A percentile compares a stretch with the other conserved stretches of the same genome.
phyloP scores from a whole-genome alignment of 257 asterid species.

The Apocynum venetum region DNA sequence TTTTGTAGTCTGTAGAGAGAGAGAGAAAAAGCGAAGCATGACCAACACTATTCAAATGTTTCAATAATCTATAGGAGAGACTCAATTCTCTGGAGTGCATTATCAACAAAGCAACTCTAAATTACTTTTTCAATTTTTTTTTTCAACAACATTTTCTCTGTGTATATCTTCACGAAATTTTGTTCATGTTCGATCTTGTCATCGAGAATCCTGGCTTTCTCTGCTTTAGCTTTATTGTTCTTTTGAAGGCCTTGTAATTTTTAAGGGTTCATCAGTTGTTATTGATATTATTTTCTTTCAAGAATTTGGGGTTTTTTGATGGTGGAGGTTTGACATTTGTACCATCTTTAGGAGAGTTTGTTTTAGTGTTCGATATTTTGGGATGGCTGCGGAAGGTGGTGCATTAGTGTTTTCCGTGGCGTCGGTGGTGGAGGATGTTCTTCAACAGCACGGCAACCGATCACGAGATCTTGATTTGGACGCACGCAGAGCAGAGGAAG shows the following conservation, averaged over 20 bases:
- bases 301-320: slow-evolving; percentile 18
- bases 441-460: slow-evolving; percentile 80
- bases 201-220: slow-evolving; percentile 1
- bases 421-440: slow-evolving; percentile 92
- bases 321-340: slow-evolving; percentile 19
- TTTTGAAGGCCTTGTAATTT: not conserved
- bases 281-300: slow-evolving; percentile 7
- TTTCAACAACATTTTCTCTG: not conserved
- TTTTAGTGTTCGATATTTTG: slow-evolving; percentile 6
- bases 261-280: not conserved
- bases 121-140: not conserved
- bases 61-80: not conserved
- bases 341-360: not conserved
- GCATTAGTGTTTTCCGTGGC: slow-evolving; percentile 71
- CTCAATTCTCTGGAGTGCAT: slow-evolving; percentile 9
- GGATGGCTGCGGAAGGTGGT: slow-evolving; percentile 49
- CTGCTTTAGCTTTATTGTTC: not conserved
- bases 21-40: slow-evolving; percentile 1
- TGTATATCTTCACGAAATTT: not conserved
- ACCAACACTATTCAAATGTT: slow-evolving; percentile 5
- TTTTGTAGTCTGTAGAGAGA: not conserved
- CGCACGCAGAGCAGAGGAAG: slow-evolving; percentile 92
- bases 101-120: slow-evolving; percentile 21
- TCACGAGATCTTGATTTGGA: slow-evolving; percentile 80
- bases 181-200: not conserved